phyloP scores from a whole-genome alignment of 345 rosid species.

The Melaleuca alternifolia region DNA sequence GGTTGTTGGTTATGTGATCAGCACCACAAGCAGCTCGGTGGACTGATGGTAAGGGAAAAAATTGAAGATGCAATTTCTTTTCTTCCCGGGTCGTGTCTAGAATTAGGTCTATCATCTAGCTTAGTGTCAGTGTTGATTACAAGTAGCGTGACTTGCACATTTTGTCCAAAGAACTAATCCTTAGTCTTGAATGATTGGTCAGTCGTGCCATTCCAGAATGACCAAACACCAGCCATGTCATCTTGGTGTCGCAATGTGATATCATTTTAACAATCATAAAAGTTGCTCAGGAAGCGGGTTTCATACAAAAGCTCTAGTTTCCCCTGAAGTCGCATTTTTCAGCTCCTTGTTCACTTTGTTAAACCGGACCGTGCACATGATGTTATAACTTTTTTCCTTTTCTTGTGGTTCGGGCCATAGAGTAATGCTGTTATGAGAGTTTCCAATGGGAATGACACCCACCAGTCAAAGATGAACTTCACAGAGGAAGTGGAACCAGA shows the following conservation, averaged over 20 bases:
- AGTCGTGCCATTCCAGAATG: not conserved
- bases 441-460: conserved; percentile 21
- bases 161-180: not conserved
- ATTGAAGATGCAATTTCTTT: not conserved
- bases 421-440: conserved; percentile 19
- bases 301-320: not conserved
- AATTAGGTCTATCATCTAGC: not conserved
- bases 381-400: not conserved
- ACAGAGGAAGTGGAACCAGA: conserved; percentile 51
- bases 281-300: not conserved
- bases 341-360: not conserved
- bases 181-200: not conserved
- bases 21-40: conserved; percentile 39
- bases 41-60: conserved; percentile 22
- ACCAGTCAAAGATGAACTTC: conserved; percentile 13
- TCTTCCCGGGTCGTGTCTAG: not conserved
- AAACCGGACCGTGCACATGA: not conserved
- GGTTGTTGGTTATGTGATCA: conserved; percentile 88
- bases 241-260: not conserved
- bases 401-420: conserved; percentile 16
- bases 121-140: not conserved
- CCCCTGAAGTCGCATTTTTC: not conserved
- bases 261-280: not conserved
- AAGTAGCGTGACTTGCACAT: rapidly evolving
- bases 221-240: not conserved